These are phyloP conservation scores for Calonectria pauciramosa DNA, from an alignment of 2,329 filamentous ascomycete species.

Conservation along the genomic window DNA sequence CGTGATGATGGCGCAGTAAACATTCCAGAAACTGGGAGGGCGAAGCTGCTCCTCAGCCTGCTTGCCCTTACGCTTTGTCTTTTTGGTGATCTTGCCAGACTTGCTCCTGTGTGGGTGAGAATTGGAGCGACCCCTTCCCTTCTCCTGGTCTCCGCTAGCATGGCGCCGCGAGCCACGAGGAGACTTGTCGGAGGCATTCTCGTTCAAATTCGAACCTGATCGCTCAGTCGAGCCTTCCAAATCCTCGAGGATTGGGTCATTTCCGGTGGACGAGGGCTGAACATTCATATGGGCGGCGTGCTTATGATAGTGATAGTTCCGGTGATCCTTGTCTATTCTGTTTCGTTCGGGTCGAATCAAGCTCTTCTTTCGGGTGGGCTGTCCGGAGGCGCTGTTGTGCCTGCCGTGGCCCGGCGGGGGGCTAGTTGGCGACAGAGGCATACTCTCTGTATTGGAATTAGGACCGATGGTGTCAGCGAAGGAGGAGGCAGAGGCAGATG, in stretches of 20 bases:
- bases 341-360: constrained; percentile 91
- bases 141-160: constrained; percentile 50
- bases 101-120: constrained; percentile 58
- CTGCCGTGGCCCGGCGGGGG: constrained; percentile 48
- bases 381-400: constrained; percentile 45
- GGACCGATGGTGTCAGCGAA: constrained; percentile 71
- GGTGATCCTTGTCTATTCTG: constrained; percentile 87
- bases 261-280: constrained; percentile 90
- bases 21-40: constrained; percentile 92
- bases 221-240: constrained; percentile 74
- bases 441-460: constrained; percentile 68
- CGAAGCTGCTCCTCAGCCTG: constrained; percentile 75
- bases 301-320: constrained; percentile 95
- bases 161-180: constrained; percentile 53
- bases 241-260: constrained; percentile 89
- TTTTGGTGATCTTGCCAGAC: constrained; percentile 76
- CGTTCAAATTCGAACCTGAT: constrained; percentile 62
- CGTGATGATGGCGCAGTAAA: constrained; percentile 93
- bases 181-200: constrained; percentile 61
- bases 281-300: constrained; percentile 95
- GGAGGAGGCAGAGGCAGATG: constrained; percentile 68
- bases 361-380: constrained; percentile 80
- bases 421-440: constrained; percentile 65
- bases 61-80: constrained; percentile 57
- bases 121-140: constrained; percentile 45